phyloP scores from a whole-genome alignment of 1,284 basidiomycete species.

The Sporisorium reilianum region DNA sequence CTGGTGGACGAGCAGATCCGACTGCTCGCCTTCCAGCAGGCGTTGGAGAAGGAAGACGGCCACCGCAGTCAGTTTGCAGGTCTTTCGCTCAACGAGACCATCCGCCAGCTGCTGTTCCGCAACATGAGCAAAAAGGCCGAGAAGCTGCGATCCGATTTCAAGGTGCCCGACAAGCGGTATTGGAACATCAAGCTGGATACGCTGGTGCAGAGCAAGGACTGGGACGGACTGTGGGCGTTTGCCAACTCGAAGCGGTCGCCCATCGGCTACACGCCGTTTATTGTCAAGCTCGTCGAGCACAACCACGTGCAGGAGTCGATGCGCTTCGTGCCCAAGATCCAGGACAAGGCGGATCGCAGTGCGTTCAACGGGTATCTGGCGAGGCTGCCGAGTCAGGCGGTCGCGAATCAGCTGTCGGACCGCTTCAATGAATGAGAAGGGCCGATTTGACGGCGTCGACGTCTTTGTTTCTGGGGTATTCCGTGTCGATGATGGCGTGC shows the following conservation, averaged over 20 bases:
- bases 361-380: slow-evolving; percentile 38
- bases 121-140: slow-evolving; percentile 62
- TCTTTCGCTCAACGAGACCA: slow-evolving; percentile 62
- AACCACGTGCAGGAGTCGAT: slow-evolving; percentile 57
- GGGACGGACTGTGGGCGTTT: slow-evolving; percentile 57
- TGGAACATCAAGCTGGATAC: slow-evolving; percentile 58
- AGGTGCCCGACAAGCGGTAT: slow-evolving; percentile 60
- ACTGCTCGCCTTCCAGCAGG: slow-evolving; percentile 83
- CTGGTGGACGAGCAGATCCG: slow-evolving; percentile 88
- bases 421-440: slow-evolving; percentile 27
- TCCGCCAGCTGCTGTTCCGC: slow-evolving; percentile 57
- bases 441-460: too few species aligned
- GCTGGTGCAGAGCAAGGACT: slow-evolving; percentile 51
- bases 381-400: slow-evolving; percentile 25
- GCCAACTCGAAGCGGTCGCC: slow-evolving; percentile 77
- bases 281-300: slow-evolving; percentile 56
- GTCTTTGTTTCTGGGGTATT: background rate
- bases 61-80: slow-evolving; percentile 68
- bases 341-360: slow-evolving; percentile 55
- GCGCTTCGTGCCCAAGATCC: slow-evolving; percentile 53
- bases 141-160: slow-evolving; percentile 63
- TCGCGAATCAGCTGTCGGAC: slow-evolving; percentile 45
- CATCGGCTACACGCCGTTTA: slow-evolving; percentile 79
- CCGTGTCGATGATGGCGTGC: background rate
- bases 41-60: slow-evolving; percentile 86